Base-by-base conservation (phyloP, 2,329 filamentous ascomycete species). In the Nigrospora sphaerica region DNA sequence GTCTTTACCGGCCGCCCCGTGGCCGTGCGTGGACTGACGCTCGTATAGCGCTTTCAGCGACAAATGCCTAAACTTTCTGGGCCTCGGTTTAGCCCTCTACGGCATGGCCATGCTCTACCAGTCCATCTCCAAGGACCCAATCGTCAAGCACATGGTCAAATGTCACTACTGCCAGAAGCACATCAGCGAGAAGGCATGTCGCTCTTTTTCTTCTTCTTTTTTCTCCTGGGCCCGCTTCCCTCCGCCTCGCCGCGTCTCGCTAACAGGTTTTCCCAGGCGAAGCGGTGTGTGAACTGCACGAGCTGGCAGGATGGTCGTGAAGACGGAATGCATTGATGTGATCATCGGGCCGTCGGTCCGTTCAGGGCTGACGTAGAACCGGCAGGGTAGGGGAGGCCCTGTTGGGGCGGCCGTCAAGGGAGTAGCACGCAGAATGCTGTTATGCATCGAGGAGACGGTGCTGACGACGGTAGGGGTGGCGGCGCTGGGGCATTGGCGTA, bases 91-190 rank as follows among this genome's bases (percentile, higher is more conserved):
- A 14, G 75, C 78, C 12, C 67, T 88, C 11, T 89, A 87, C 59
- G 65, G 71, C 0, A 70, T 88, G 28, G 84, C 83, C 1, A 72
- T 73, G 42, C 38, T 78, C 35, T 88, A 87, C 59, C 79, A 81
- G 54, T 72, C 70, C 50, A 58, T 80, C 12, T 80, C 77, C 12
- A 71, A 75, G 12, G 83, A 88, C 44, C 77, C 80, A 13, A 83
- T 88, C 52, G 85, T 88, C 61, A 88, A 87, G 68, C 80, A 77
- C 53, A 80, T 77, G 23, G 72, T 81, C 44, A 85, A 81, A 63
- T 89, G 85, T 66, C 76, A 70, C 57, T 88, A 84, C 57, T 86
- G 83, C 59, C 70, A 74, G 48, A 62, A 60, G 44, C 23, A 39
- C 19, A 49, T 62, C 34, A 56, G 53, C 44, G 48, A 53, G 16